Conservation (phyloP, 1,139 yeast genomes). For the Kodamaea arcana region DNA sequence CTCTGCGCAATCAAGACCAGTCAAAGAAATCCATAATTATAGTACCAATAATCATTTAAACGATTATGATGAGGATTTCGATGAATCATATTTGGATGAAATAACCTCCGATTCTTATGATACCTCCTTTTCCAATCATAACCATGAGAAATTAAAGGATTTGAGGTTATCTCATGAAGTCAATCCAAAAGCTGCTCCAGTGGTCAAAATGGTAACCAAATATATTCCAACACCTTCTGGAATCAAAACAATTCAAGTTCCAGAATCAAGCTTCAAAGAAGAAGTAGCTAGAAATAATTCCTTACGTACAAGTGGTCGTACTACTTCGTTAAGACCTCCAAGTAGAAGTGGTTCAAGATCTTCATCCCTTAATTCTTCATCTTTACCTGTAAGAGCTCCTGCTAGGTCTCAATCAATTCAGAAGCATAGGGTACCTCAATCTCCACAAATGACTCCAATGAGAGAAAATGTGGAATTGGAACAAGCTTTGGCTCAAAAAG, state of each 20-base stretch:
- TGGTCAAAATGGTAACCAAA: conserved; percentile 41
- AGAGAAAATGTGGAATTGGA: conserved; percentile 13
- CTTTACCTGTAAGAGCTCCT: conserved; percentile 4
- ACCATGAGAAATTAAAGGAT: conserved; percentile 13
- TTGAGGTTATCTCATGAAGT: conserved; percentile 9
- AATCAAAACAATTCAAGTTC: conserved; percentile 46
- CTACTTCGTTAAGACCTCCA: conserved; percentile 16
- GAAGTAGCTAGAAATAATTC: conserved; percentile 43
- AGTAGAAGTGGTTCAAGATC: conserved; percentile 3
- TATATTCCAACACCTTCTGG: conserved; percentile 49
- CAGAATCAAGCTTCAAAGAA: conserved; percentile 33
- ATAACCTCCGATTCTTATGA: conserved; percentile 16
- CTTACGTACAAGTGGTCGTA: conserved; percentile 31
- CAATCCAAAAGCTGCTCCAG: not conserved
- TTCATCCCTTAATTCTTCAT: conserved; percentile 6
- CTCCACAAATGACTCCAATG: conserved; percentile 8
- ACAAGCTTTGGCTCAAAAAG: conserved; percentile 10
- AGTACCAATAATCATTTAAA: conserved; percentile 5
- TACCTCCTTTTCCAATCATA: conserved; percentile 6
- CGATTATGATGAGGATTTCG: conserved; percentile 24
- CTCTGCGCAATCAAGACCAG: conserved; percentile 6
- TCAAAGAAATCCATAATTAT: conserved; percentile 3
- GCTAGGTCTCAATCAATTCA: conserved; percentile 3
- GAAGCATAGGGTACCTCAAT: conserved; percentile 1
- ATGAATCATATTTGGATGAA: conserved; percentile 28